A percentile compares a stretch with the other conserved stretches of the same genome.
Evolutionary conservation across 2,329 filamentous ascomycete species (phyloP).

Genomic region (Neurospora sp.): DNA sequence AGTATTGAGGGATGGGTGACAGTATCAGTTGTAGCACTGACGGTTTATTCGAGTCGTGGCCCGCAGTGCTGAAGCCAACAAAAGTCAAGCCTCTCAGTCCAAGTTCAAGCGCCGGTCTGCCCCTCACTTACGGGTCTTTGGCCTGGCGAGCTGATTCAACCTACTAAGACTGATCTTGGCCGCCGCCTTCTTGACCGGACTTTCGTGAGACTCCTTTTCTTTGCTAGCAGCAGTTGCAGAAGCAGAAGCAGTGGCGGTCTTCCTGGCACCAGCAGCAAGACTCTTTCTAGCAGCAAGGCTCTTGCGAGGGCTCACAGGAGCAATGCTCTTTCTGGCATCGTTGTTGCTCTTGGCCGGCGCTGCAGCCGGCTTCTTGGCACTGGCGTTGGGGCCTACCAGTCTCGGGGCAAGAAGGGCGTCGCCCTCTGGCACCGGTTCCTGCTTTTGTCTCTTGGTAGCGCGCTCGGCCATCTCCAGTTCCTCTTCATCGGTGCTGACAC

Average conservation of each 20-base stretch:
- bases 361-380: slow-evolving; percentile 14
- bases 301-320: neutral
- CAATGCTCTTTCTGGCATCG: neutral
- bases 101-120: neutral
- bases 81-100: neutral
- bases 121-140: slow-evolving; percentile 39
- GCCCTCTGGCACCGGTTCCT: slow-evolving; percentile 37
- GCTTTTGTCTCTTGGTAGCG: slow-evolving; percentile 49
- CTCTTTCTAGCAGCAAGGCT: neutral
- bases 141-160: slow-evolving; percentile 50
- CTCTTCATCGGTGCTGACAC: slow-evolving; percentile 47
- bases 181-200: slow-evolving; percentile 41
- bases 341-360: neutral
- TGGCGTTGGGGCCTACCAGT: slow-evolving; percentile 20
- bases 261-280: slow-evolving; percentile 21
- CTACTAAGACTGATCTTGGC: slow-evolving; percentile 46
- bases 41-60: neutral
- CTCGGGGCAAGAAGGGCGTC: slow-evolving; percentile 43
- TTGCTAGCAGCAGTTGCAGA: slow-evolving; percentile 14
- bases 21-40: neutral
- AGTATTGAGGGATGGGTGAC: neutral
- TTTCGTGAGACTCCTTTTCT: slow-evolving; percentile 19
- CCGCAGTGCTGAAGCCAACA: neutral
- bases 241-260: slow-evolving; percentile 9
- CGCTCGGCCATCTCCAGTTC: slow-evolving; percentile 41